phyloP scores from a whole-genome alignment of 805 yeast genomes.

The Myxozyma kluyveri region DNA sequence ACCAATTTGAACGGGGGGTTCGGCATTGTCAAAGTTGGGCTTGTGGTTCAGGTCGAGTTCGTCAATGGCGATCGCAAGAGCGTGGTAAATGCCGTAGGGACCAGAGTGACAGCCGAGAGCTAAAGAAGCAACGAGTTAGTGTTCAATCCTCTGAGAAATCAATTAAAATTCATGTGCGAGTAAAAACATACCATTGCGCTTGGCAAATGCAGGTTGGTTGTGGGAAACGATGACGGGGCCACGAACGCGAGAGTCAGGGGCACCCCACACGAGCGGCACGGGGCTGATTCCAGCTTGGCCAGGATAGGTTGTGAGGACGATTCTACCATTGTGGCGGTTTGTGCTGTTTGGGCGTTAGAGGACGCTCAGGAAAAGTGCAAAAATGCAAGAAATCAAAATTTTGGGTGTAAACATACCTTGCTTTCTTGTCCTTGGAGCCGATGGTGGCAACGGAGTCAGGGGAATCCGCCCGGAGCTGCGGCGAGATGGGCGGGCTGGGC shows the following conservation, averaged over 20 bases:
- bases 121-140: conserved; percentile 3
- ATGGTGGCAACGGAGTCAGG: background rate
- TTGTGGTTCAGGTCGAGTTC: conserved; percentile 52
- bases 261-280: conserved; percentile 54
- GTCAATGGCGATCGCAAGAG: conserved; percentile 60
- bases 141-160: too few species aligned
- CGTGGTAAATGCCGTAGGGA: conserved; percentile 62
- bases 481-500: conserved; percentile 26
- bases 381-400: background rate
- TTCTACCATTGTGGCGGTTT: conserved; percentile 25
- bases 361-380: background rate
- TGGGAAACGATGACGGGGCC: conserved; percentile 56
- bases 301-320: conserved; percentile 54
- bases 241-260: conserved; percentile 46
- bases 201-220: conserved; percentile 47
- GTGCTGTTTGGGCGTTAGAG: background rate
- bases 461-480: conserved; percentile 15
- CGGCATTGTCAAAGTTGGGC: conserved; percentile 62
- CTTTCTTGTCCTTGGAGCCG: background rate
- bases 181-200: conserved; percentile 48
- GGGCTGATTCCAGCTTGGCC: conserved; percentile 52
- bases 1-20: conserved; percentile 57
- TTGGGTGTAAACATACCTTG: background rate
- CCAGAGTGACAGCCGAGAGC: conserved; percentile 63
- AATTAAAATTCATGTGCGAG: background rate